phyloP scores from a whole-genome alignment of 805 yeast species.

The Starmerella potacharoeniae region DNA sequence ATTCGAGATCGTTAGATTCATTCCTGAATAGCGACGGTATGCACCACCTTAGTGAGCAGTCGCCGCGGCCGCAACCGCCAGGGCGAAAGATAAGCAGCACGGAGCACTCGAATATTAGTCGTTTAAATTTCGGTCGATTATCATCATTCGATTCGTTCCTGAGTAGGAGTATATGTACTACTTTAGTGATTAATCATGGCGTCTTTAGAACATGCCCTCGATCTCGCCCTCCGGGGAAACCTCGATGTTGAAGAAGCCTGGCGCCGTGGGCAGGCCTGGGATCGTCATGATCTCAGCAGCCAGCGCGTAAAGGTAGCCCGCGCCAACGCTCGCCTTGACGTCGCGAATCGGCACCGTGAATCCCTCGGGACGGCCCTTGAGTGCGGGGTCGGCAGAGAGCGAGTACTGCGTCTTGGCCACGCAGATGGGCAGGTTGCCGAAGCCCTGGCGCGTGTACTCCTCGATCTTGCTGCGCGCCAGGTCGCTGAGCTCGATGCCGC shows the following conservation, averaged over 20 bases:
- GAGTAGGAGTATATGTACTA: not conserved
- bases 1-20: no score
- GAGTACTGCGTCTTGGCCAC: slow-evolving; percentile 97
- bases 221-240: slow-evolving; percentile 82
- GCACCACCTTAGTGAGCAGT: no score
- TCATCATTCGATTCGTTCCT: no score
- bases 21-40: no score
- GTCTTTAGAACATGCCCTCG: slow-evolving; percentile 67
- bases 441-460: slow-evolving; percentile 75
- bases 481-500: slow-evolving; percentile 66
- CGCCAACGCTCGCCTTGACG: slow-evolving; percentile 89
- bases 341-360: slow-evolving; percentile 91
- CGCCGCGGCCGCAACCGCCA: no score
- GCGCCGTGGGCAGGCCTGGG: slow-evolving; percentile 92
- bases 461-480: slow-evolving; percentile 73
- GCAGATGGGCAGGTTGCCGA: slow-evolving; percentile 83
- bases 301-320: slow-evolving; percentile 89
- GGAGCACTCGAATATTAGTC: no score
- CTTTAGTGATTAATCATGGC: not conserved
- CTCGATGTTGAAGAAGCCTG: slow-evolving; percentile 96
- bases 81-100: no score
- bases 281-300: slow-evolving; percentile 97
- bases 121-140: no score
- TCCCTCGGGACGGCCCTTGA: slow-evolving; percentile 92
- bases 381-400: slow-evolving; percentile 79